Evolutionary conservation across 2,329 filamentous ascomycete genomes (phyloP).

Genomic region (Fusarium luffae): DNA sequence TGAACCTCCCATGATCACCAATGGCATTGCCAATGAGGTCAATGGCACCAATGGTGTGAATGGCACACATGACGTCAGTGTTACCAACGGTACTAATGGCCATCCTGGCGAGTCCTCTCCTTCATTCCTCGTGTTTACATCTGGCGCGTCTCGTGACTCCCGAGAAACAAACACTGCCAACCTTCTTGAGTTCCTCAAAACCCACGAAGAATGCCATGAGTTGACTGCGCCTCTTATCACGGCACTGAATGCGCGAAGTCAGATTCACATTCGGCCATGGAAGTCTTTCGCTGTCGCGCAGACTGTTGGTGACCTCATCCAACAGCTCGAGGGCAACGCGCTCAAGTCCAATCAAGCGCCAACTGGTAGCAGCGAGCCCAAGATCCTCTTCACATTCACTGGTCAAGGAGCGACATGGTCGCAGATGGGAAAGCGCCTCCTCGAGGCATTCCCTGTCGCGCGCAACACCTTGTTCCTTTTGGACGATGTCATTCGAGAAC

Average conservation of each 20-base stretch:
- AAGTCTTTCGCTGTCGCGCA: slow-evolving; percentile 39
- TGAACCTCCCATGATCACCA: slow-evolving; percentile 12
- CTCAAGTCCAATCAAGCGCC: slow-evolving; percentile 30
- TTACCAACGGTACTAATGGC: not conserved
- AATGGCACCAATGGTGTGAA: not conserved
- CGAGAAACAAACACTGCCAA: slow-evolving; percentile 33
- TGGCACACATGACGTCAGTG: not conserved
- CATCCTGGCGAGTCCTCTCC: not conserved
- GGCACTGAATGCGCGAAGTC: slow-evolving; percentile 38
- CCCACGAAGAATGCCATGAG: slow-evolving; percentile 24
- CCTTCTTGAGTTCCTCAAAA: slow-evolving; percentile 28
- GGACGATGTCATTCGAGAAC: slow-evolving; percentile 24
- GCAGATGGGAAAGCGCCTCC: slow-evolving; percentile 38
- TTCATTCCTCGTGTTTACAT: slow-evolving; percentile 33
- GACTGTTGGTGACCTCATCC: slow-evolving; percentile 32
- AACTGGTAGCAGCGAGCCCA: not conserved
- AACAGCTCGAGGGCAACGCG: slow-evolving; percentile 33
- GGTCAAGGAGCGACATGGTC: slow-evolving; percentile 41
- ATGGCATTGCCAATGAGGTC: not conserved
- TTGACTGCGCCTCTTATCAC: slow-evolving; percentile 27
- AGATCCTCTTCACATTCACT: slow-evolving; percentile 33
- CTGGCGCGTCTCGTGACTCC: slow-evolving; percentile 33
- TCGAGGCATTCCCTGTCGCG: slow-evolving; percentile 38
- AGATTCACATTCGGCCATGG: slow-evolving; percentile 37
- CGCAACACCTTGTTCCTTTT: slow-evolving; percentile 32